phyloP scores from a whole-genome alignment of 306 rosid species.

The Styphnolobium japonicum region DNA sequence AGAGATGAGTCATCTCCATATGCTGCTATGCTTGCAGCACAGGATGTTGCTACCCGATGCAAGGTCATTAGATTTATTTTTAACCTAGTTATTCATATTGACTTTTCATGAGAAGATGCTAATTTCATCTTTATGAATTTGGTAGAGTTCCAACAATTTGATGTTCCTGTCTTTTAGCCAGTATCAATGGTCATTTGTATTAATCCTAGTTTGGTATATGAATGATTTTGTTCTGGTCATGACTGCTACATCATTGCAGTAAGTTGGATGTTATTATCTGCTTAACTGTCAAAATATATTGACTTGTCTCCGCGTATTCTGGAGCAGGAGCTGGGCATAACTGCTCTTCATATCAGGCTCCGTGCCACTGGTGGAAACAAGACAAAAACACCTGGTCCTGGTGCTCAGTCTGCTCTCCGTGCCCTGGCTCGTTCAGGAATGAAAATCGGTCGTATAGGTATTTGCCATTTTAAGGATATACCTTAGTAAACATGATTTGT shows the following conservation, averaged over 20 bases:
- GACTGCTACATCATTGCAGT: too few species aligned
- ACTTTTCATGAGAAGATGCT: background rate
- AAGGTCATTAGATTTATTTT: conserved; percentile 41
- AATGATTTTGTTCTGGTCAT: too few species aligned
- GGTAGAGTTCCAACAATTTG: background rate
- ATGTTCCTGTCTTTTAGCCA: background rate
- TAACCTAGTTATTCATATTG: background rate
- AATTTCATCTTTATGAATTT: background rate
- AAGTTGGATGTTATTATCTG: background rate
- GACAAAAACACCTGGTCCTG: conserved; percentile 84
- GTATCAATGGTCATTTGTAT: background rate
- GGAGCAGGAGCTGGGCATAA: conserved; percentile 67
- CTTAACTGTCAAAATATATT: background rate
- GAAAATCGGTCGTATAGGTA: conserved; percentile 87
- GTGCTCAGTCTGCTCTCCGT: conserved; percentile 88
- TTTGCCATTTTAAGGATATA: background rate
- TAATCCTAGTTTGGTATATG: too few species aligned
- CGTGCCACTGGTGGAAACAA: conserved; percentile 90
- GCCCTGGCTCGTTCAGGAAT: conserved; percentile 91
- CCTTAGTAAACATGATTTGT: background rate
- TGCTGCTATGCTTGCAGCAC: conserved; percentile 95
- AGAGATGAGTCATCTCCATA: conserved; percentile 86
- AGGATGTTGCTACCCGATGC: conserved; percentile 82
- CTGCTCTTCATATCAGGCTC: conserved; percentile 78
- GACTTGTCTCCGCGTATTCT: background rate